Percentiles rank a stretch among this genome's conserved stretches.
phyloP scores from a whole-genome alignment of 495 filamentous ascomycete species.

The Chaetomium cochliodes region DNA sequence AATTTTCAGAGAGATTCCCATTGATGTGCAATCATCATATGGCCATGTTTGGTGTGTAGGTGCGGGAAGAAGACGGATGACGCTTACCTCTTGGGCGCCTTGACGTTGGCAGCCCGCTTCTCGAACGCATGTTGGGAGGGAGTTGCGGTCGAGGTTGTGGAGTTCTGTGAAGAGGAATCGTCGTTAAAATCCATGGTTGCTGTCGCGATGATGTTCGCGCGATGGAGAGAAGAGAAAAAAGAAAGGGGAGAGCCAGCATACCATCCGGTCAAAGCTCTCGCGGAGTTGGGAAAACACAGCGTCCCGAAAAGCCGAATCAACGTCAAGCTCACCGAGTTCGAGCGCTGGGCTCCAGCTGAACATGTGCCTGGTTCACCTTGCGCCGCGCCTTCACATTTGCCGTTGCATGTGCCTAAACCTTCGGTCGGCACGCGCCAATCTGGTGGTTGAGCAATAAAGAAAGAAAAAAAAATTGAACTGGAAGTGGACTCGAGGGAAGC shows the following conservation, averaged over 20 bases:
- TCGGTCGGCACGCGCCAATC: not conserved
- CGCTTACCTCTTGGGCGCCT: slow-evolving; percentile 83
- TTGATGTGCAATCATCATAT: slow-evolving; percentile 90
- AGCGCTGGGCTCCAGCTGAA: slow-evolving; percentile 27
- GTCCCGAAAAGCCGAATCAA: slow-evolving; percentile 27
- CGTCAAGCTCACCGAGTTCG: slow-evolving; percentile 23
- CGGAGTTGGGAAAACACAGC: slow-evolving; percentile 28
- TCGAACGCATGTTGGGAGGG: slow-evolving; percentile 72
- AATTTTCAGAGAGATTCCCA: slow-evolving; percentile 99
- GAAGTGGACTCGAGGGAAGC: slow-evolving; percentile 17
- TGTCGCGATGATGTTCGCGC: not conserved
- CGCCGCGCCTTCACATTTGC: slow-evolving; percentile 30
- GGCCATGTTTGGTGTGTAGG: slow-evolving; percentile 31
- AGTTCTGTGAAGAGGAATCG: slow-evolving; percentile 48
- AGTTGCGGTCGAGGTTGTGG: slow-evolving; percentile 64
- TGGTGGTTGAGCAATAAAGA: not conserved
- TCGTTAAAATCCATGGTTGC: slow-evolving; percentile 18
- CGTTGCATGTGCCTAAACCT: slow-evolving; percentile 17
- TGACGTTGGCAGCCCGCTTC: slow-evolving; percentile 77
- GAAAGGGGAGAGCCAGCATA: slow-evolving; percentile 16
- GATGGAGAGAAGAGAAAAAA: not conserved
- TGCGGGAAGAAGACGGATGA: slow-evolving; percentile 25
- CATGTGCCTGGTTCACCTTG: slow-evolving; percentile 28
- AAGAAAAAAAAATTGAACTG: slow-evolving; percentile 13
- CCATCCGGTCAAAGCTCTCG: slow-evolving; percentile 32